A percentile compares a stretch with the other conserved stretches of the same genome.
Conservation (phyloP, 805 yeast genomes). For the Komagataella phaffii region DNA sequence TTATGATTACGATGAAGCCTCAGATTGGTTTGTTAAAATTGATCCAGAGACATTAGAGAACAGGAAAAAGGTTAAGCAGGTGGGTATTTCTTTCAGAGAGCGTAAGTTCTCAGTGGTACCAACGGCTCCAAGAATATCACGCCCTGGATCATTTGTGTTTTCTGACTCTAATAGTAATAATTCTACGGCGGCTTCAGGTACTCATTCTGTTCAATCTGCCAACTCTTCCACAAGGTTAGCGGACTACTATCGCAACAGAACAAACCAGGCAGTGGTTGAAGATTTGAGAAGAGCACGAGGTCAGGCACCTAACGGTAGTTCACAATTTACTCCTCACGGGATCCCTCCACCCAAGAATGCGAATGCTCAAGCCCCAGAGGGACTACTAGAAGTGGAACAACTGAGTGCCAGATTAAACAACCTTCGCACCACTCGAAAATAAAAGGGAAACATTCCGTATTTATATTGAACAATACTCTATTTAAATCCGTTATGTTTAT, state of each 20-base stretch:
- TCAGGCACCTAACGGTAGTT: not conserved
- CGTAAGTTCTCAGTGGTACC: constrained; percentile 66
- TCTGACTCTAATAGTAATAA: not conserved
- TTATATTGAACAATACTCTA: not conserved
- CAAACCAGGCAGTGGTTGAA: not conserved
- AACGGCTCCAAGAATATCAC: constrained; percentile 40
- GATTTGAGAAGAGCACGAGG: constrained; percentile 1
- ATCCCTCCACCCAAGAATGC: not conserved
- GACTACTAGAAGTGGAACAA: not conserved
- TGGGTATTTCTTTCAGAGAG: constrained; percentile 57
- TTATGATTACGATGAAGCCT: constrained; percentile 71
- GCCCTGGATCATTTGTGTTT: not conserved
- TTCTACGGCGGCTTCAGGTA: not conserved
- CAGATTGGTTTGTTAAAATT: constrained; percentile 68
- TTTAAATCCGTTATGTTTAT: constrained; percentile 23
- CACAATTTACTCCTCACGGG: not conserved
- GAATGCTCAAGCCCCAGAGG: not conserved
- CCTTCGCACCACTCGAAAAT: not conserved
- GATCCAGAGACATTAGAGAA: constrained; percentile 28
- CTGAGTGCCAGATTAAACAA: not conserved
- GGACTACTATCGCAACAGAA: not conserved
- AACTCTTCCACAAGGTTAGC: not conserved
- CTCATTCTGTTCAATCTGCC: not conserved
- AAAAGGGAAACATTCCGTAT: not conserved
- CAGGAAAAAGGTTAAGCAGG: constrained; percentile 49